phyloP scores from a whole-genome alignment of 192 early-diverging fungal genomes.

The Bifiguratus adelaidae region DNA sequence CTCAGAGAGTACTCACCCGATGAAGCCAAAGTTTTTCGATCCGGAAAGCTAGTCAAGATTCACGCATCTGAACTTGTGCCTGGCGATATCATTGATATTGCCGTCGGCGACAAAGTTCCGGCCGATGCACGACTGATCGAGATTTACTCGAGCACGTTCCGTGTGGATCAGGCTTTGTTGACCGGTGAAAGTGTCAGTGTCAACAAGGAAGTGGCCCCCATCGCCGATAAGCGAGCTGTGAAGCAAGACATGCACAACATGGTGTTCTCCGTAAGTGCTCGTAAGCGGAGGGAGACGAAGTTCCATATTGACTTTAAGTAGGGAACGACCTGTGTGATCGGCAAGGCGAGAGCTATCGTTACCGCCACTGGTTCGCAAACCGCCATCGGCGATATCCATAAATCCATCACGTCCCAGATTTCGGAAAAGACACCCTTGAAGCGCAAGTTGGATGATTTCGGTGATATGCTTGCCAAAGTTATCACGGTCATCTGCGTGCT shows the following conservation, averaged over 20 bases:
- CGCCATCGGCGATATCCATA: slow-evolving; percentile 92
- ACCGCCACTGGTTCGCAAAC: slow-evolving; percentile 79
- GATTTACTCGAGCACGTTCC: slow-evolving; percentile 79
- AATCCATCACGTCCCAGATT: slow-evolving; percentile 71
- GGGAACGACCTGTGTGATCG: slow-evolving; percentile 90
- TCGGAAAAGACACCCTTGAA: slow-evolving; percentile 95
- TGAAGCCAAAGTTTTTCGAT: slow-evolving; percentile 83
- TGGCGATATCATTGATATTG: slow-evolving; percentile 90
- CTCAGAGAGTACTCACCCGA: slow-evolving; percentile 94
- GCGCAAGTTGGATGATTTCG: slow-evolving; percentile 93
- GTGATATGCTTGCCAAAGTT: slow-evolving; percentile 75
- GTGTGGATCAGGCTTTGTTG: slow-evolving; percentile 88
- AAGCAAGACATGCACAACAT: slow-evolving; percentile 97
- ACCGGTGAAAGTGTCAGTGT: slow-evolving; percentile 95
- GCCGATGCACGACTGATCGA: slow-evolving; percentile 84
- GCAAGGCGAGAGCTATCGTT: slow-evolving; percentile 83
- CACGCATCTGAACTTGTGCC: slow-evolving; percentile 78
- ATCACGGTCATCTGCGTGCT: slow-evolving; percentile 85
- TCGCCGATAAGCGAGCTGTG: slow-evolving; percentile 63
- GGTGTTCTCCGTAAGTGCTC: slow-evolving; percentile 68
- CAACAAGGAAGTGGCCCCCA: slow-evolving; percentile 55
- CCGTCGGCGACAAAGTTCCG: slow-evolving; percentile 93
- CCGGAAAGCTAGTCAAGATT: slow-evolving; percentile 56
- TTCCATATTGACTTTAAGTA: slow-evolving; percentile 31
- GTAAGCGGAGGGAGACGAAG: slow-evolving; percentile 12